Evolutionary conservation across 2,329 filamentous ascomycete species (phyloP).

Genomic region (Cordyceps fumosorosea): DNA sequence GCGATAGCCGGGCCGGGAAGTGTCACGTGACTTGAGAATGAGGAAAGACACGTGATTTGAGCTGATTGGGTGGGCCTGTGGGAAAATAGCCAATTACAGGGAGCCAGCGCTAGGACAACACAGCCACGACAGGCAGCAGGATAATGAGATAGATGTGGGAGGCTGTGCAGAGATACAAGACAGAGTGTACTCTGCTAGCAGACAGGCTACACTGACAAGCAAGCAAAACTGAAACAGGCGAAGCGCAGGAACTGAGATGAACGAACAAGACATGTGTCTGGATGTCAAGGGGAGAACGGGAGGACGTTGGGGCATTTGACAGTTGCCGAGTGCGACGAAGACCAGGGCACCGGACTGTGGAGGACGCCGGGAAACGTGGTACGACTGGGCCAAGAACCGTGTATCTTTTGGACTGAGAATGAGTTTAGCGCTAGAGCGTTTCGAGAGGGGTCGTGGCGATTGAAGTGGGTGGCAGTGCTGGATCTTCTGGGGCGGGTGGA

Average conservation of each 20-base stretch:
- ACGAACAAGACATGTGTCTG: not conserved
- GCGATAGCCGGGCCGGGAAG: not conserved
- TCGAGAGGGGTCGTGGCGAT: not conserved
- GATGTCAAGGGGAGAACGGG: not conserved
- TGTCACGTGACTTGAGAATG: not conserved
- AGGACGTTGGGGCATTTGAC: not conserved
- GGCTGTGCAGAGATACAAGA: not conserved
- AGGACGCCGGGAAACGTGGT: too few species aligned
- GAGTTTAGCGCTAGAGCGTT: not conserved
- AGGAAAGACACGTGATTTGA: not conserved
- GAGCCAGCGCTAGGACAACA: not conserved
- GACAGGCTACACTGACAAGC: not conserved
- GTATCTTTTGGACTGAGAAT: not conserved
- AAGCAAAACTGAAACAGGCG: not conserved
- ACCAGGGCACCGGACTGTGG: not conserved
- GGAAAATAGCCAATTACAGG: not conserved
- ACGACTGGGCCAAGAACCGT: not conserved
- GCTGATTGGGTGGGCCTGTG: not conserved
- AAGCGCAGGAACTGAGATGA: not conserved
- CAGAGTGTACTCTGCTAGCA: not conserved
- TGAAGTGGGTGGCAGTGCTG: slow-evolving; percentile 2
- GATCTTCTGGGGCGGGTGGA: not conserved
- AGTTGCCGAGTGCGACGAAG: not conserved
- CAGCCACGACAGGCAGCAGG: slow-evolving; percentile 1
- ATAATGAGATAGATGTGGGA: not conserved